Evolutionary conservation across 176 grass and related monocot species (phyloP).

Genomic region (Oryza glaberrima): DNA sequence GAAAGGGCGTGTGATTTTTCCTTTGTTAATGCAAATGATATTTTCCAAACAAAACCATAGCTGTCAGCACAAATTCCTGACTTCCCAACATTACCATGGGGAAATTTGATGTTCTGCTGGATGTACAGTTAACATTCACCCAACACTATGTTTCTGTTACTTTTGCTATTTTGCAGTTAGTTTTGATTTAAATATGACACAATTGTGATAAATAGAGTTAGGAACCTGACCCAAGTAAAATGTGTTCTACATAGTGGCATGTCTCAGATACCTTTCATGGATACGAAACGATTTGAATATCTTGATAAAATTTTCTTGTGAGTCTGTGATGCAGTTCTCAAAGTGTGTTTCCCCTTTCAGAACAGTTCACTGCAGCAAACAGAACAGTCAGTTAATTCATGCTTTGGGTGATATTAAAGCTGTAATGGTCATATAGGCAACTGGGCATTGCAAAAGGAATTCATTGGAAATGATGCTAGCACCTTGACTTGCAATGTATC

Average conservation of each 20-base stretch:
- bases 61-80: not conserved
- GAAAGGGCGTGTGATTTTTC: not conserved
- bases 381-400: not conserved
- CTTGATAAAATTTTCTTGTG: slow-evolving; percentile 1
- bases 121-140: slow-evolving; percentile 23
- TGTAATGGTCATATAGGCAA: slow-evolving; percentile 15
- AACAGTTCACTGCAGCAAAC: slow-evolving; percentile 24
- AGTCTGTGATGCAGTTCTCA: slow-evolving; percentile 8
- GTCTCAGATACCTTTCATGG: slow-evolving; percentile 30
- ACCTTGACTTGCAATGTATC: slow-evolving; percentile 51
- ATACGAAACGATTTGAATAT: slow-evolving; percentile 13
- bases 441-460: not conserved
- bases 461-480: not conserved
- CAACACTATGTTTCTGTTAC: not conserved
- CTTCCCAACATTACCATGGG: not conserved
- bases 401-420: not conserved
- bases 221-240: slow-evolving; percentile 8
- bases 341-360: slow-evolving; percentile 8
- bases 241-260: not conserved
- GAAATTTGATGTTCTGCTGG: slow-evolving; percentile 24
- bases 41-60: not conserved
- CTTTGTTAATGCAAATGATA: not conserved
- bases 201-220: not conserved
- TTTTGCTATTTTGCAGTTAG: not conserved
- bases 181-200: slow-evolving; percentile 1